phyloP scores from a whole-genome alignment of 2,329 filamentous ascomycete species.

The Fusarium musae region DNA sequence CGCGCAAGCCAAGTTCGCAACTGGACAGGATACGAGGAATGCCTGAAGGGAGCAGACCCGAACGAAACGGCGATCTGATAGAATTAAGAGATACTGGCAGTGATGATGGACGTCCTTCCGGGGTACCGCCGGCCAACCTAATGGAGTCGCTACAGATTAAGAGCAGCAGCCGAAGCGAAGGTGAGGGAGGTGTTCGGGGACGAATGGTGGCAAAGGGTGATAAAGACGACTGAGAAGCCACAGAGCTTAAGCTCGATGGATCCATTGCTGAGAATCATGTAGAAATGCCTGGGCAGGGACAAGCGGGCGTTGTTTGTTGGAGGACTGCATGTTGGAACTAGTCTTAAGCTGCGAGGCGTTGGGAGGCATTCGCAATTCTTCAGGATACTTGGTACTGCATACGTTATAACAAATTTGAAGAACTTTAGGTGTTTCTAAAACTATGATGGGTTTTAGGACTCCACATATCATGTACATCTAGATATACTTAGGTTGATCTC shows the following conservation, averaged over 20 bases:
- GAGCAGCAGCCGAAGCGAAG: constrained; percentile 54
- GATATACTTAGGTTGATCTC: neutral
- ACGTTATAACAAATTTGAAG: constrained; percentile 19
- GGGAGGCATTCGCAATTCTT: constrained; percentile 37
- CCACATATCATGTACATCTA: neutral
- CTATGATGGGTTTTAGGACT: neutral
- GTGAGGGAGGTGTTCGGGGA: constrained; percentile 52
- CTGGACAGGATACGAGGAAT: constrained; percentile 54
- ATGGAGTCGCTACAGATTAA: constrained; percentile 46
- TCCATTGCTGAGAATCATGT: neutral
- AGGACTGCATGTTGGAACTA: constrained; percentile 33
- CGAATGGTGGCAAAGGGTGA: constrained; percentile 53
- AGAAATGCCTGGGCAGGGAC: constrained; percentile 9
- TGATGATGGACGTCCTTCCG: constrained; percentile 59
- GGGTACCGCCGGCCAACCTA: constrained; percentile 42
- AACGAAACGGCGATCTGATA: constrained; percentile 70
- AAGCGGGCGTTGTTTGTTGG: constrained; percentile 31
- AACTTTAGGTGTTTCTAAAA: constrained; percentile 3
- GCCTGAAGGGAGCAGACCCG: constrained; percentile 51
- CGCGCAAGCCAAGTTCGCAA: constrained; percentile 67
- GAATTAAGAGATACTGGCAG: constrained; percentile 73
- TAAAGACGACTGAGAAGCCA: constrained; percentile 27
- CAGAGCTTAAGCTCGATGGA: neutral
- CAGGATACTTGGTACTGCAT: constrained; percentile 34
- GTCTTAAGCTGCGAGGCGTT: constrained; percentile 41